Evolutionary conservation across 139 green algal species (phyloP), one percentile per base, ranked within the genome.

Genomic region (Chlamydomonas applanata): DNA sequence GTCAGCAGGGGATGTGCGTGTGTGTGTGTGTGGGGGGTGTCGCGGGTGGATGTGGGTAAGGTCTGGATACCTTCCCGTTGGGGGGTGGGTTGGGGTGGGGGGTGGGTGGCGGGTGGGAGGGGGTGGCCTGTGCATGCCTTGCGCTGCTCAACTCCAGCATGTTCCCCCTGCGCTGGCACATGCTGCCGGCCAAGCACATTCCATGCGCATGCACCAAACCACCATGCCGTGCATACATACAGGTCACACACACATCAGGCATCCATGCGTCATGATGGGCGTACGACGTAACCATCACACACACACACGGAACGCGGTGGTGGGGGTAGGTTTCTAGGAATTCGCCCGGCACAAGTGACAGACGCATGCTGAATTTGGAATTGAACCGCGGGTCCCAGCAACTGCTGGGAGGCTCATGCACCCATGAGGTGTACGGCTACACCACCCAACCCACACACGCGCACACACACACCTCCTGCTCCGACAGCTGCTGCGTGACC

Each of bases 61-160:
- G 17, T 59, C 65, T 56, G 33, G 16, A 62, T 29, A 7, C 92
- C 27, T 49, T 93, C 88, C 76, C 89, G 75, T 57, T 92, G 92
- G 19, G 92, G 65, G 0, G 79, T 83, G 30, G 62, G 72, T 25
- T 89, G 69, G 54, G 88, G 88, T 0, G 74, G 69, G 5, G 60
- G 40, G 65, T 88, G 82, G 71, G 88, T 79, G 3, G 72, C 25
- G 1, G 84, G 83, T 69, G 87, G 75, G 1, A 69, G 56, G 19
- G 13, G 17, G 27, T 13, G 13, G 56, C 56, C n/a, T 63, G 16
- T 63, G 56, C 56, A 63, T 56, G 46, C 46, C 46, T 24, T 13
- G 46, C 46, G 16, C 46, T 56, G 46, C 46, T 24, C 13, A 56
- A 56, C 56, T 29, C 16, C 16, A 63, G 17, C 56, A 63, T 32